These are phyloP conservation scores for Babesia bigemina DNA, from an alignment of 169 alveolate genomes.

Conservation along the genomic window DNA sequence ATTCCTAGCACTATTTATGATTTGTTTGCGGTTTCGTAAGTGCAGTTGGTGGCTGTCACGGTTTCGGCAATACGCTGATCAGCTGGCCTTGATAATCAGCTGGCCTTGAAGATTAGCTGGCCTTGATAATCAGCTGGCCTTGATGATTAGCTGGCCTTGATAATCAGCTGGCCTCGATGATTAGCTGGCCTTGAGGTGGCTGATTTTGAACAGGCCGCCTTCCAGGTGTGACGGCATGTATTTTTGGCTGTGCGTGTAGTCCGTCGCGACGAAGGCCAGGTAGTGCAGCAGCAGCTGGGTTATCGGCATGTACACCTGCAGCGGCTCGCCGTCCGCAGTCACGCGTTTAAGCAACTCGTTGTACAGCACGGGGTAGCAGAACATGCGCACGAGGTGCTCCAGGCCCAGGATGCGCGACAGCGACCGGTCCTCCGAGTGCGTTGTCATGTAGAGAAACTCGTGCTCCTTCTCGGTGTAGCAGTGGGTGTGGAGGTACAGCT, in stretches of 20 bases:
- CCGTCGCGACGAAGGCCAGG: constrained; percentile 54
- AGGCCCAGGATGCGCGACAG: constrained; percentile 33
- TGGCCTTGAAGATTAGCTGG: too few species aligned
- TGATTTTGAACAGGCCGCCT: constrained; percentile 13
- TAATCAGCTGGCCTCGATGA: too few species aligned
- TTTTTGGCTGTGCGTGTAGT: constrained; percentile 42
- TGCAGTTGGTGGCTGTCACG: too few species aligned
- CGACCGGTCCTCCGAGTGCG: background rate
- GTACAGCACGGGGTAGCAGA: constrained; percentile 51
- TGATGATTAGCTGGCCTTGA: too few species aligned
- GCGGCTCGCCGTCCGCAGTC: constrained; percentile 16
- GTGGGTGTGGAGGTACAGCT: constrained; percentile 25
- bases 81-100: background rate
- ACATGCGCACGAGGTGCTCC: constrained; percentile 50
- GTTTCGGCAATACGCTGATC: too few species aligned
- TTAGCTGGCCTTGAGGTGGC: background rate
- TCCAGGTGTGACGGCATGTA: constrained; percentile 33
- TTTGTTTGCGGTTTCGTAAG: too few species aligned
- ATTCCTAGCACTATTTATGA: too few species aligned
- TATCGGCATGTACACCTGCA: constrained; percentile 44
- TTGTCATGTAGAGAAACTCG: constrained; percentile 9
- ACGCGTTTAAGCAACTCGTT: constrained; percentile 24
- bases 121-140: too few species aligned
- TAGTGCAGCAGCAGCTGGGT: constrained; percentile 60
- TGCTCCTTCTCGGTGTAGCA: constrained; percentile 47